Evolutionary conservation across 2,329 filamentous ascomycete species (phyloP).

Genomic region (Coniochaeta ligniaria): DNA sequence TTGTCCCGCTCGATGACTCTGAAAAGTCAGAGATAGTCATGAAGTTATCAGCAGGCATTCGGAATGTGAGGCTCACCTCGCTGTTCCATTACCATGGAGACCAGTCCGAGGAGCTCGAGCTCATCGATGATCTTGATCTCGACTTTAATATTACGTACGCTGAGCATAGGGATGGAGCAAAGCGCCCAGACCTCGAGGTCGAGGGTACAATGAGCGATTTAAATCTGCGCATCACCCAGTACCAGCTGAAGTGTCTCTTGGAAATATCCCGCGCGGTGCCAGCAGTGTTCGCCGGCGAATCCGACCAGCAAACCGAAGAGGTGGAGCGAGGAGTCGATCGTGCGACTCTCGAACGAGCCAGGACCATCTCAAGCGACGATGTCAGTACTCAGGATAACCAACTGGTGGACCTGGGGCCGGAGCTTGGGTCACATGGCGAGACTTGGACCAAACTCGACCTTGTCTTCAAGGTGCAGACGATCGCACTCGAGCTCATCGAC

Average conservation of each 20-base stretch:
- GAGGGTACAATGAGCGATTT: slow-evolving; percentile 89
- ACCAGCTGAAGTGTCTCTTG: slow-evolving; percentile 82
- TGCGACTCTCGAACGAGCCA: slow-evolving; percentile 40
- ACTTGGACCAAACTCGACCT: slow-evolving; percentile 93
- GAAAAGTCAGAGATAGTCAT: slow-evolving; percentile 70
- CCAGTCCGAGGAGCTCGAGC: slow-evolving; percentile 76
- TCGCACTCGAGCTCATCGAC: slow-evolving; percentile 81
- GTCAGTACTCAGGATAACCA: slow-evolving; percentile 27
- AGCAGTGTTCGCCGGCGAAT: slow-evolving; percentile 71
- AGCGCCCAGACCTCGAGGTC: slow-evolving; percentile 86
- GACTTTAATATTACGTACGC: slow-evolving; percentile 88
- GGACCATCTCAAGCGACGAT: slow-evolving; percentile 31
- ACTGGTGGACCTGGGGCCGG: slow-evolving; percentile 55
- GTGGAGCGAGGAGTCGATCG: slow-evolving; percentile 67
- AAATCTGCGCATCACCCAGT: slow-evolving; percentile 82
- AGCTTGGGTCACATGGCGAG: slow-evolving; percentile 60
- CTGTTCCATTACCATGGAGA: slow-evolving; percentile 73
- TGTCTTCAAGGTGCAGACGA: slow-evolving; percentile 79
- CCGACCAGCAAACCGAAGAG: slow-evolving; percentile 64
- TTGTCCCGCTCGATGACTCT: slow-evolving; percentile 75
- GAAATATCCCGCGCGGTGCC: slow-evolving; percentile 85
- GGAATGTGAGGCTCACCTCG: slow-evolving; percentile 86
- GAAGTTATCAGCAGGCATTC: slow-evolving; percentile 83
- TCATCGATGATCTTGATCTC: slow-evolving; percentile 95
- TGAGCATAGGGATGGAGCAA: slow-evolving; percentile 69